Percentiles rank a stretch among this genome's conserved stretches.
These are phyloP conservation scores for Chrysanthemum makinoi DNA, from an alignment of 129 eudicot species.

Conservation along the genomic window DNA sequence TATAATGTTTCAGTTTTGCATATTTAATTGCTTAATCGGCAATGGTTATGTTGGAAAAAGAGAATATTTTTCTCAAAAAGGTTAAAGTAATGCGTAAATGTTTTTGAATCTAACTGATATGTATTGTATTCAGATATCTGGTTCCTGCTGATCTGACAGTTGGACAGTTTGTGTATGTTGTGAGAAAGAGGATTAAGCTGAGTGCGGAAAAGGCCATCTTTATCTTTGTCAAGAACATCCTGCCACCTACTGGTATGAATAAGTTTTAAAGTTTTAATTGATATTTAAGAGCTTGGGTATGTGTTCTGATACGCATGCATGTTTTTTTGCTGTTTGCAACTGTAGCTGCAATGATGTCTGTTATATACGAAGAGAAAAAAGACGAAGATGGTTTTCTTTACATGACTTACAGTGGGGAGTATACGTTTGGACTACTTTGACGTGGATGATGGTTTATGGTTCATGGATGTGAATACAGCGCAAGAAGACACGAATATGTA, in stretches of 20 bases:
- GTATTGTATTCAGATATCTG: conserved; percentile 58
- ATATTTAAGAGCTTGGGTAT: neutral
- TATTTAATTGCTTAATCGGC: too few species aligned
- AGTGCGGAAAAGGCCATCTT: conserved; percentile 97
- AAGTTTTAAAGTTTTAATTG: neutral
- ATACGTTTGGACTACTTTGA: conserved; percentile 72
- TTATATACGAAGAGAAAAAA: conserved; percentile 87
- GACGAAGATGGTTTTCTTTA: conserved; percentile 96
- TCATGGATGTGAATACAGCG: conserved; percentile 42
- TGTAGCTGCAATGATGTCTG: conserved; percentile 88
- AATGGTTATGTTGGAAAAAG: too few species aligned
- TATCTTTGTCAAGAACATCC: conserved; percentile 79
- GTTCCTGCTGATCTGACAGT: conserved; percentile 97
- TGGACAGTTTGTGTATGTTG: conserved; percentile 96
- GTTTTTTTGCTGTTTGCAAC: conserved; percentile 3
- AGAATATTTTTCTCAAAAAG: too few species aligned
- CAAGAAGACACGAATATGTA: conserved; percentile 33
- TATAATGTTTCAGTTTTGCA: too few species aligned
- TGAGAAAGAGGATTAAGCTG: conserved; percentile 91
- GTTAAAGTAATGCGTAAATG: too few species aligned
- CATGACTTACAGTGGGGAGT: conserved; percentile 99
- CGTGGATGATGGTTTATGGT: conserved; percentile 13
- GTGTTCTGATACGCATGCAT: neutral
- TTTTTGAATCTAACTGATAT: neutral
- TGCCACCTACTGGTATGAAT: conserved; percentile 89